Conservation (phyloP, 75 land plant genomes). For the Sequoiadendron giganteum region DNA sequence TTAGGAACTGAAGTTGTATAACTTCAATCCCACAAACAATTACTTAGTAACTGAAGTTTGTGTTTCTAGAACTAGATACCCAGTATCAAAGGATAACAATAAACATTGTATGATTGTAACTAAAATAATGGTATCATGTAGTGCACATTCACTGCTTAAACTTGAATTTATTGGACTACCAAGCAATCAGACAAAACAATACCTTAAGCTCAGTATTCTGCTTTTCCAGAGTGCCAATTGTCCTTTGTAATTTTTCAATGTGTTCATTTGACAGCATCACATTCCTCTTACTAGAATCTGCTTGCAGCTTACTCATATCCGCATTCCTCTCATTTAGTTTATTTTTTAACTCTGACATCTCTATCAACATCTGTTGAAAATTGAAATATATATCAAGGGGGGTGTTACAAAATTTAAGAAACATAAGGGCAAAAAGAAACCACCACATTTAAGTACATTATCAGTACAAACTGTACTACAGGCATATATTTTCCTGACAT, state of each 20-base stretch:
- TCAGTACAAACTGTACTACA: neutral
- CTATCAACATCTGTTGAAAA: conserved; percentile 17
- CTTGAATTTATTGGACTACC: neutral
- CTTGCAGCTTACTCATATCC: conserved; percentile 34
- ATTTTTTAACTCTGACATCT: conserved; percentile 31
- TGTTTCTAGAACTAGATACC: neutral
- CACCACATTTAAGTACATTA: neutral
- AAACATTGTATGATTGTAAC: neutral
- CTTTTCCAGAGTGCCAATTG: conserved; percentile 34
- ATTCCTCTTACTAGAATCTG: conserved; percentile 26
- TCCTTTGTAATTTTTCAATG: conserved; percentile 26
- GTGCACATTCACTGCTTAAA: neutral
- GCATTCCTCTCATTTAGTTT: conserved; percentile 35
- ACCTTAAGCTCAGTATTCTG: conserved; percentile 56
- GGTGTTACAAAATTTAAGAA: neutral
- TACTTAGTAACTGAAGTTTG: neutral
- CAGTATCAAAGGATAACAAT: neutral
- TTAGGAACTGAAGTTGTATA: neutral
- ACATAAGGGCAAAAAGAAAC: neutral
- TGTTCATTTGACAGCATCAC: conserved; percentile 15
- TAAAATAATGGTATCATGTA: neutral
- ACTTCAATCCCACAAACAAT: neutral
- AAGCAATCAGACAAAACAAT: neutral
- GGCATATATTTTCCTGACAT: neutral
- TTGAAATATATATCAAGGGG: neutral